These are phyloP conservation scores for Nigrospora oryzae DNA, from an alignment of 2,329 filamentous ascomycete genomes.

Conservation along the genomic window DNA sequence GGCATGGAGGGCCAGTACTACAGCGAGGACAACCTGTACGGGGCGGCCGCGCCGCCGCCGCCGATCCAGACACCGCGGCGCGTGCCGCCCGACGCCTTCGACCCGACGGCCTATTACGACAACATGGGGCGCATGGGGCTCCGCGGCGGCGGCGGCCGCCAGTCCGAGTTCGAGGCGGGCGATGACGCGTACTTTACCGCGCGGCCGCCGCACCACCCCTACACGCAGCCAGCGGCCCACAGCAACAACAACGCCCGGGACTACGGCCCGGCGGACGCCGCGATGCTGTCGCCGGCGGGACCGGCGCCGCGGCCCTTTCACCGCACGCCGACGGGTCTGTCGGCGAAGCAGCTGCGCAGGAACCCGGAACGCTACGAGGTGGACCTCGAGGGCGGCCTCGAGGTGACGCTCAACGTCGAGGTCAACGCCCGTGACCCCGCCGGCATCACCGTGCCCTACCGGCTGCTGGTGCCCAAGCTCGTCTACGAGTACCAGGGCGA, in stretches of 20 bases:
- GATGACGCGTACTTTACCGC: conserved; percentile 51
- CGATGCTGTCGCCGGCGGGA: conserved; percentile 1
- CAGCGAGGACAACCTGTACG: conserved; percentile 23
- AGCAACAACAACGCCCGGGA: background rate
- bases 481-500: conserved; percentile 47
- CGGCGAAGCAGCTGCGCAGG: conserved; percentile 50
- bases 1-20: conserved; percentile 41
- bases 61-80: conserved; percentile 3
- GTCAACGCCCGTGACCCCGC: conserved; percentile 77
- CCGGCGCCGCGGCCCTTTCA: conserved; percentile 39
- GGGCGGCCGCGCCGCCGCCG: conserved; percentile 9
- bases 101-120: conserved; percentile 7
- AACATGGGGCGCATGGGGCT: conserved; percentile 12
- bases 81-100: conserved; percentile 2
- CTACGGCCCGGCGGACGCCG: conserved; percentile 1
- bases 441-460: conserved; percentile 81
- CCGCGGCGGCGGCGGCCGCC: conserved; percentile 29
- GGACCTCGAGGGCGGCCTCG: conserved; percentile 74
- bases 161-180: conserved; percentile 40
- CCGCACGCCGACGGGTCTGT: conserved; percentile 62
- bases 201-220: conserved; percentile 19
- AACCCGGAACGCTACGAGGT: conserved; percentile 48
- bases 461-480: conserved; percentile 75
- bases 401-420: conserved; percentile 85
- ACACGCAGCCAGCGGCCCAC: conserved; percentile 13